Evolutionary conservation across 164 flowering plant species (phyloP), one percentile per base, ranked within the genome.

Genomic region (Berberis thunbergii): DNA sequence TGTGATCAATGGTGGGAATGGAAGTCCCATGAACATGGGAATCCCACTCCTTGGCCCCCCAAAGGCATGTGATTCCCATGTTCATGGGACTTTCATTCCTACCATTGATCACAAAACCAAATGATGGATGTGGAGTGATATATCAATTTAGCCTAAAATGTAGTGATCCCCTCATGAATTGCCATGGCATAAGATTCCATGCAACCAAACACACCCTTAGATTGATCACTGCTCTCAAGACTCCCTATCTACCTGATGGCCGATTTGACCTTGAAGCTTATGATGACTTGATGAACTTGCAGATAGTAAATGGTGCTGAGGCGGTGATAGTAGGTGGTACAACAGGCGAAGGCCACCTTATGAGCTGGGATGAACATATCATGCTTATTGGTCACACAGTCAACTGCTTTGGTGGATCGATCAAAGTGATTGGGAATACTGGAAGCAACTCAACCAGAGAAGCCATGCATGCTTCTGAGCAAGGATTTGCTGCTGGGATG

Each of bases 311-410:
- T 59, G 98, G 98, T 13, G 89, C 73, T 48, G 96, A 87, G 69
- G 98, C 82, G 41, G 79, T 91, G 55, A 82, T 91, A 60, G 95
- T 91, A 12, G 98, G 96, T 59, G 98, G 98, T 52, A 87, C 96
- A 43, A 89, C 98, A 6, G 98, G 98, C 57, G 98, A 91, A 73
- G 98, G 98, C 45, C 98, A 91, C 53, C 72, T 91, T 56, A 91
- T 91, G 98, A 87, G 89, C 72, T 91, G 96, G 98, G 98, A 89
- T 65, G 96, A 91, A 69, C 96, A 89, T 70, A 87, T 91, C 57
- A 91, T 89, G 96, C 96, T 91, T 39, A 91, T 91, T 59, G 98
- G 89, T 54, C 98, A 87, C 74, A 89, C 98, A 1, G 89, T 90
- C 9, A 88, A 86, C 71, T 88, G 88, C 73, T 91, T 87, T 69